phyloP scores from a whole-genome alignment of 2,329 filamentous ascomycete genomes.

The Venturiaceae sp. region DNA sequence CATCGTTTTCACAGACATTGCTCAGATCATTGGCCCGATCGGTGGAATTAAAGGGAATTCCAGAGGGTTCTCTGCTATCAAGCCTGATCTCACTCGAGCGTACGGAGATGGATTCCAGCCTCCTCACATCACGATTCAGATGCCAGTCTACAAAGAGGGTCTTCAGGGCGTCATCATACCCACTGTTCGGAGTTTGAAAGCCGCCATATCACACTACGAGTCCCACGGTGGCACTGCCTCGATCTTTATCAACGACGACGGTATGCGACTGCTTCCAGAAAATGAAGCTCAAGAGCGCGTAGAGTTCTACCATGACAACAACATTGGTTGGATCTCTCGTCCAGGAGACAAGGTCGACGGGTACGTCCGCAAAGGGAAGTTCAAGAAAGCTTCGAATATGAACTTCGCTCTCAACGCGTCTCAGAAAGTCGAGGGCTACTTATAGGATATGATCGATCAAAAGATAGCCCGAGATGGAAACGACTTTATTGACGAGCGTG shows the following conservation, averaged over 20 bases:
- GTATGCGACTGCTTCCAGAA: background rate
- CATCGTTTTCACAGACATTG: conserved; percentile 17
- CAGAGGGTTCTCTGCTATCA: conserved; percentile 34
- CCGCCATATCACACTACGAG: conserved; percentile 8
- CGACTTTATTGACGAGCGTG: no score
- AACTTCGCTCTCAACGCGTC: conserved; percentile 61
- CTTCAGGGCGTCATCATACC: conserved; percentile 7
- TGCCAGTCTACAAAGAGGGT: conserved; percentile 10
- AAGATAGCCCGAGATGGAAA: no score
- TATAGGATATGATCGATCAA: background rate
- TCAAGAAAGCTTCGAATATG: conserved; percentile 66
- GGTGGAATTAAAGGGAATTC: conserved; percentile 23
- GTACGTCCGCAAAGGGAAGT: conserved; percentile 18
- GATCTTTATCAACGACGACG: conserved; percentile 10
- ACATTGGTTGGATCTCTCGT: conserved; percentile 7
- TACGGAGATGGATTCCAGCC: conserved; percentile 4
- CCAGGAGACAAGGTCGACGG: conserved; percentile 1
- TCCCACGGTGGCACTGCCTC: conserved; percentile 7
- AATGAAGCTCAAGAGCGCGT: background rate
- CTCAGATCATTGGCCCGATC: conserved; percentile 34
- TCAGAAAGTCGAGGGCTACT: conserved; percentile 51
- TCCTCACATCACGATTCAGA: conserved; percentile 10
- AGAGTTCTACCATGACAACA: conserved; percentile 10
- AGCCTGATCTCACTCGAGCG: conserved; percentile 7
- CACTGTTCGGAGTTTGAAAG: background rate